Evolutionary conservation across 2,329 filamentous ascomycete genomes (phyloP), one percentile per base, ranked within the genome.

Genomic region (Claviceps monticola): DNA sequence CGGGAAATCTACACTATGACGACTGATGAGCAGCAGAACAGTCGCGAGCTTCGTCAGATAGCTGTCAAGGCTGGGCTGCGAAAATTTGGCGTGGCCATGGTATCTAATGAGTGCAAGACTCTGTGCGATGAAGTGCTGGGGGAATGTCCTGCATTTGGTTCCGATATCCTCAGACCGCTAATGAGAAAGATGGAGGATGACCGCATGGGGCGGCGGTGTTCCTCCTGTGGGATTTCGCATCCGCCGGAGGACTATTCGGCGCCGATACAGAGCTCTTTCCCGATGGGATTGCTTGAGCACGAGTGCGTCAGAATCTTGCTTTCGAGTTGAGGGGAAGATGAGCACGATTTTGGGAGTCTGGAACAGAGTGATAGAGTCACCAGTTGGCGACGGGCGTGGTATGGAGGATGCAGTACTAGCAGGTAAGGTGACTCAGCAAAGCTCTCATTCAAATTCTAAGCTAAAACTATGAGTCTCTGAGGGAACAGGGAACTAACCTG

Each of bases 181-280:
- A 48, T 48, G 46, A 48, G 37, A 37, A 48, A 48, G 46, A 41
- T n/a, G 37, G 46, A 41, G 14, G 46, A 48, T 29, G 46, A 41
- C 19, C 46, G 46, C 26, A 11, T 29, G 37, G 46, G 46, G 29
- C 21, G 21, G 16, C 36, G 37, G 19, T 48, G 46, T 29, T 9
- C 26, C 37, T 14, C 14, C 41, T 48, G 46, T 4, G 37, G 46
- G 1, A 17, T 14, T 4, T 29, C 21, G 46, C 46, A 48, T 29
- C 46, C 46, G 37, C 46, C 46, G 1, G 46, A 48, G 37, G 46
- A 48, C 21, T 48, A 48, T n/a, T 14, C 41, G 46, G 19, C 46
- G 37, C 46, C 37, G 11, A 17, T 48, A 37, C 37, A 37, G 37
- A 19, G 46, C 16, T n/a, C 46, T 21, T 16, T 37, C 3, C 2